Base-by-base conservation (phyloP, 116 monocot species). In the Papilionanthe hybrid region DNA sequence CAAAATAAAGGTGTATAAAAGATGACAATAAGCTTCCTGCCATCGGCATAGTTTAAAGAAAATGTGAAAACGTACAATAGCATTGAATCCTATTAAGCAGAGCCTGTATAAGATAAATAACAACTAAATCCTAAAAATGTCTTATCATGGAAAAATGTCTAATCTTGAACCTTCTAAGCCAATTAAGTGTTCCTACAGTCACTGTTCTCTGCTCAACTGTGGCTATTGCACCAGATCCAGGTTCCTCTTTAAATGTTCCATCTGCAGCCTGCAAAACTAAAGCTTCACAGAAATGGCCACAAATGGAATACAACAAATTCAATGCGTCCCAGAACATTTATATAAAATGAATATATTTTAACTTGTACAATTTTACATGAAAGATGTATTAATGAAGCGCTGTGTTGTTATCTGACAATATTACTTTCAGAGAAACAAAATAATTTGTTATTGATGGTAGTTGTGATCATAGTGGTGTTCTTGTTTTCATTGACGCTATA, bases 241-340 rank as follows among this genome's bases (percentile, higher is more conserved):
- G 98, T 82, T 99, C 94, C 87, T 99, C 98, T 65, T 56, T 89
- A 76, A 91, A 99, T 73, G 98, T 91, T 82, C 98, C 98, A 80
- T 95, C 93, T 53, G 69, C 81, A 44, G 81, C 87, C 95, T 95
- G 81, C 42, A n/a, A 71, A n/a, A 71, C n/a, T 18, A 82, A 15
- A 82, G 57, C 50, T 32, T 60, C 5, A 50, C 23, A 78, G 27
- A 30, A 78, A 73, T 41, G 22, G 77, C 25, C 18, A 60, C 22
- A 72, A 72, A 56, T 44, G n/a, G 23, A 43, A 73, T 73, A 44
- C 44, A 44, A 73, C n/a, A 73, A 69, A 73, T 73, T 44, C 43
- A 5, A 73, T 20, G 73, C 42, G 44, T 73, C n/a, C 44, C 22
- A 29, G 20, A 73, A 73, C 19, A 44, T 43, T 22, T n/a, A 73